Percentiles rank a stretch among this genome's conserved stretches.
These are phyloP conservation scores for Geotrichum citri-aurantii DNA, from an alignment of 1,139 yeast genomes.

Conservation along the genomic window DNA sequence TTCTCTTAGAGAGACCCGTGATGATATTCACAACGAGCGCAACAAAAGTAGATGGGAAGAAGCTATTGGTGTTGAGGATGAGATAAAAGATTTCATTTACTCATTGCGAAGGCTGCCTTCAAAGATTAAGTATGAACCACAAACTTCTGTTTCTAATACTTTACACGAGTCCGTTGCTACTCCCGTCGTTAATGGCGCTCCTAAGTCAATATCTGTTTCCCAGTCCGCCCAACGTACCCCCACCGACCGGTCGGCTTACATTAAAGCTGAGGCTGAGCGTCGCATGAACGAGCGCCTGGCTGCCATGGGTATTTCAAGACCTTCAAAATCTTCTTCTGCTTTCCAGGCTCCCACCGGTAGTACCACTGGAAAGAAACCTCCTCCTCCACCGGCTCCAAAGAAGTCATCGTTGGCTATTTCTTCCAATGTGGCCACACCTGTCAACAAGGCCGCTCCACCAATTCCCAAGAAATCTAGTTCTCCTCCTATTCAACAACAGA, in stretches of 20 bases:
- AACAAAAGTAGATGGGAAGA: constrained; percentile 76
- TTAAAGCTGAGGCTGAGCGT: constrained; percentile 86
- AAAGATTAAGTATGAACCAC: constrained; percentile 2
- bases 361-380: constrained; percentile 16
- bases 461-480: neutral
- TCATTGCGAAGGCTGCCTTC: constrained; percentile 40
- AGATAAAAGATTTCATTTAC: constrained; percentile 59
- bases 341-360: constrained; percentile 24
- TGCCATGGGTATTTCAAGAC: constrained; percentile 65
- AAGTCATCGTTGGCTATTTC: constrained; percentile 6
- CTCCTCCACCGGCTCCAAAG: constrained; percentile 21
- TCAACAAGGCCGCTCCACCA: constrained; percentile 13
- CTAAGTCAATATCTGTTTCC: constrained; percentile 20
- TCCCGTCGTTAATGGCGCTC: constrained; percentile 17
- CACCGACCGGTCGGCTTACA: constrained; percentile 70
- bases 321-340: constrained; percentile 24
- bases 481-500: constrained; percentile 1
- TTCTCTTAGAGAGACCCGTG: constrained; percentile 34
- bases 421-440: constrained; percentile 11
- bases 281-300: constrained; percentile 88
- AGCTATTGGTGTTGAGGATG: constrained; percentile 70
- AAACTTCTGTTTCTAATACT: constrained; percentile 6
- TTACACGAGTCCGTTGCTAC: constrained; percentile 5
- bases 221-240: constrained; percentile 30
- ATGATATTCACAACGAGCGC: constrained; percentile 41